Base-by-base conservation (phyloP, 306 rosid genomes). In the Rosa multiflora region DNA sequence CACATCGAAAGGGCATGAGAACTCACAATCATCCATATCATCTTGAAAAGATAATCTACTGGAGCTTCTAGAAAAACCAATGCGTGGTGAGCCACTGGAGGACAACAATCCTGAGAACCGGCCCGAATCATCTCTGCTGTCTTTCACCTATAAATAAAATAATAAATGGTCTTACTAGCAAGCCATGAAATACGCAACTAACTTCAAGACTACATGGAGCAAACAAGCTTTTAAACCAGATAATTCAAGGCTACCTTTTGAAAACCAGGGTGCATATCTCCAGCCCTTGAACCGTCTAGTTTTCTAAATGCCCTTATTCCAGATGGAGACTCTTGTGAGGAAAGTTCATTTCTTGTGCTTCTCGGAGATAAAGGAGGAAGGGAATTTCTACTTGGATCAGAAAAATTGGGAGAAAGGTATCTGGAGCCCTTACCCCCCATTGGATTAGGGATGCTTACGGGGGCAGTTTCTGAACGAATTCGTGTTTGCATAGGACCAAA, bases 31-130 rank as follows among this genome's bases (percentile, higher is more conserved):
- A 61, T 92, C 93, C 82, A 90, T 75, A 87, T 92, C 96, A 82
- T 93, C 96, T 76, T 93, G 97, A 83, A 91, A 91, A 71, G 97
- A 93, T 80, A 91, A 82, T 87, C 87, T 89, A 78, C 97, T 91
- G 11, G 97, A 93, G 87, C 92, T 88, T 84, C 92, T 85, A 66
- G 97, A 93, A 86, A 88, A 88, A 80, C 97, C 97, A 82, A 92
- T 55, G 20, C 90, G 86, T 43, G 94, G 97, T 52, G 97, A 93
- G 86, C 86, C 96, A 84, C 96, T 91, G 17, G 97, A 93, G 72
- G 96, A 93, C 79, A 91, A 80, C 88, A 88, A 87, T 80, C 89
- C 96, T 69, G 97, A 93, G 87, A 91, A 91, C 78, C 96, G 75
- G 75, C 97, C 96, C 0, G 96, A 93, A 80, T 93, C 97, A 43